A percentile compares a stretch with the other conserved stretches of the same genome.
Conservation (phyloP, 2,329 filamentous ascomycete genomes). For the Ambrosiella cleistominuta region DNA sequence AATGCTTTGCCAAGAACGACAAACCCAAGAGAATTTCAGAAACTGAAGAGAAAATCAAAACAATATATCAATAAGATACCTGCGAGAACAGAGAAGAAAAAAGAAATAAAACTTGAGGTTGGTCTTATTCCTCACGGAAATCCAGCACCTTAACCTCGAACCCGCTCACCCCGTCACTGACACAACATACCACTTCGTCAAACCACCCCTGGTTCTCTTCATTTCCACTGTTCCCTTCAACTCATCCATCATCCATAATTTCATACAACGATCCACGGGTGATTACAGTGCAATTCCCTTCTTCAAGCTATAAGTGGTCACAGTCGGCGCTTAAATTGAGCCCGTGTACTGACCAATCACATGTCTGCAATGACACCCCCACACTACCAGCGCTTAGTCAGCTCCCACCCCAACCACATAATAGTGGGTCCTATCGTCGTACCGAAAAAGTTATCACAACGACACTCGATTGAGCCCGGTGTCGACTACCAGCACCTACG, state of each 20-base stretch:
- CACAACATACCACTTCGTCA: background rate
- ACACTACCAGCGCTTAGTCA: background rate
- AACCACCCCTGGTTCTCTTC: background rate
- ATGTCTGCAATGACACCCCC: background rate
- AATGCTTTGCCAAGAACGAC: no score
- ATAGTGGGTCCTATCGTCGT: conserved; percentile 4
- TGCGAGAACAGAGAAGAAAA: background rate
- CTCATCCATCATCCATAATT: background rate
- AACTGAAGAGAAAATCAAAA: background rate
- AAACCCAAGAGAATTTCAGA: background rate
- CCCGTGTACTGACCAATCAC: conserved; percentile 10
- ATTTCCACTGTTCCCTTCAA: background rate
- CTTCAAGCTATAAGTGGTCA: conserved; percentile 12
- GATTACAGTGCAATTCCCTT: conserved; percentile 2
- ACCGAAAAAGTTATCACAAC: conserved; percentile 7
- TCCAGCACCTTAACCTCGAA: background rate
- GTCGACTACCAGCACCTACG: background rate
- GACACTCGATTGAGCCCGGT: background rate
- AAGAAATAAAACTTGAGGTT: background rate
- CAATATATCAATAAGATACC: background rate
- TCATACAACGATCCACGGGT: background rate
- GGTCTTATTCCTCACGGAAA: background rate
- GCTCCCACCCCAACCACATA: background rate
- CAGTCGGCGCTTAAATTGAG: conserved; percentile 12
- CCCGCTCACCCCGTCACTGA: background rate